phyloP scores from a whole-genome alignment of 2,329 filamentous ascomycete species.

The Pyricularia sp. region DNA sequence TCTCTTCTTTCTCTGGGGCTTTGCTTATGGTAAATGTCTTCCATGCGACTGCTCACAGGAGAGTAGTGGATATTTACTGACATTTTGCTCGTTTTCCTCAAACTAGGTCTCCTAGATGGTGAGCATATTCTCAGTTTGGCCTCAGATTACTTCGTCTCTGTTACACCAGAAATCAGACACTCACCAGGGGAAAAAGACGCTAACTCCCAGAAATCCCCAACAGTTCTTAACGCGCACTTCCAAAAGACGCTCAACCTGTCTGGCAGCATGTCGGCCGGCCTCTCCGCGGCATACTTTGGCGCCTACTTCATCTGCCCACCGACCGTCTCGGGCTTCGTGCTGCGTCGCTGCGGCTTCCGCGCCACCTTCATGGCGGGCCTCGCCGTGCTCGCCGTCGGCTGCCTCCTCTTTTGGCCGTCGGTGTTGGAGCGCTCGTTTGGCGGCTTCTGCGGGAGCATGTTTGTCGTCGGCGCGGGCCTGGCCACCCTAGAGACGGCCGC shows the following conservation, averaged over 20 bases:
- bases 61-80: neutral
- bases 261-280: slow-evolving; percentile 32
- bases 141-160: neutral
- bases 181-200: neutral
- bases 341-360: slow-evolving; percentile 57
- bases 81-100: neutral
- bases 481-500: slow-evolving; percentile 50
- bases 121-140: neutral
- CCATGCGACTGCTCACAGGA: no score
- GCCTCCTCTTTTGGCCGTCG: slow-evolving; percentile 49
- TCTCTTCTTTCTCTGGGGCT: slow-evolving; percentile 27
- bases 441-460: slow-evolving; percentile 50
- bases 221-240: slow-evolving; percentile 40
- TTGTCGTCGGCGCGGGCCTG: slow-evolving; percentile 27
- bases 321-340: slow-evolving; percentile 36
- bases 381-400: slow-evolving; percentile 44
- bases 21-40: slow-evolving; percentile 17
- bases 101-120: slow-evolving; percentile 20
- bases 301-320: slow-evolving; percentile 28
- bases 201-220: neutral
- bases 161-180: neutral
- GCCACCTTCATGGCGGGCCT: slow-evolving; percentile 58
- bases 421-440: slow-evolving; percentile 45
- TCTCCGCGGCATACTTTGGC: slow-evolving; percentile 43
- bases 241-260: slow-evolving; percentile 34